Evolutionary conservation across 2,329 filamentous ascomycete genomes (phyloP), one percentile per base, ranked within the genome.

Genomic region (Ceratocystis colombiana): DNA sequence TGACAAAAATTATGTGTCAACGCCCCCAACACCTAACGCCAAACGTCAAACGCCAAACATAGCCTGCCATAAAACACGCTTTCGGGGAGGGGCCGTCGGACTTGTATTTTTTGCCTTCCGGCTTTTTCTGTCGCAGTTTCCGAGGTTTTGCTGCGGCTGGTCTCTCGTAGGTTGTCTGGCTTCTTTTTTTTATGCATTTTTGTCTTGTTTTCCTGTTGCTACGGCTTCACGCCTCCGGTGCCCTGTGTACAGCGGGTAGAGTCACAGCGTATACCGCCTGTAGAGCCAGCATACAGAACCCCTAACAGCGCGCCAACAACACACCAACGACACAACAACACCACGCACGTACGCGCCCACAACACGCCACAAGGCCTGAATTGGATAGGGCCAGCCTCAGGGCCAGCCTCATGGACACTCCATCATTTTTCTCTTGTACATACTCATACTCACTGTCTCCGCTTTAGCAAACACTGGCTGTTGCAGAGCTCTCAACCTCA

Each of bases 401-500:
- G 50, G 50, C 25, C 50, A 25, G 50, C 50, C 50, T 55, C 50
- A 55, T 25, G 50, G 7, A 15, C 12, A 25, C 50, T 55, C 50
- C 50, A 15, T 25, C 50, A 25, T 55, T 28, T 55, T 55, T 28
- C 50, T 55, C 50, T 28, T 55, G 25, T 55, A 55, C 20, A 25
- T 55, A 7, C 20, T 22, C 25, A 25, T 55, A 17, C 20, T 22
- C 25, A 17, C 50, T 55, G 50, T 55, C 50, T 55, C 50, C 50
- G 50, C 50, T 55, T 55, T 55, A 55, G 50, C 50, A 55, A 22
- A 55, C 50, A 28, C 50, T 55, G 50, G 50, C 22, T 55, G 50
- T 55, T 55, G 50, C 50, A 55, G 50, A 55, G 50, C 50, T 55
- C 50, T 55, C 50, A 55, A 55, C 50, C 22, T 55, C 50, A 55